Evolutionary conservation across 1,284 basidiomycete genomes (phyloP).

Genomic region (Schizophyllum commune): DNA sequence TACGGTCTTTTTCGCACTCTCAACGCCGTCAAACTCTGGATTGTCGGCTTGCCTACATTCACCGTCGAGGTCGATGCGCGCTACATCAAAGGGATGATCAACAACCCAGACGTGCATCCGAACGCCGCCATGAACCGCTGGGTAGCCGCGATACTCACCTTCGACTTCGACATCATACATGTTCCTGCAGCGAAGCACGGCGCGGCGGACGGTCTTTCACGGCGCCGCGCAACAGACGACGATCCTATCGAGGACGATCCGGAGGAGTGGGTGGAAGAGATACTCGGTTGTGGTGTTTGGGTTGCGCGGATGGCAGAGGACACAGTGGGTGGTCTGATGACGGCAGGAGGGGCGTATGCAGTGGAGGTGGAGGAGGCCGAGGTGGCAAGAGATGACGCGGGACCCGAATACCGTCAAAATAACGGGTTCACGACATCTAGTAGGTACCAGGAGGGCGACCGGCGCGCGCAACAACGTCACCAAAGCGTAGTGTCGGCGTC

Average conservation of each 20-base stretch:
- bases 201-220: conserved; percentile 6
- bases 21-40: conserved; percentile 5
- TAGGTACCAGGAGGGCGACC: no score
- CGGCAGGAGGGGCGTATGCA: no score
- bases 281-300: not conserved
- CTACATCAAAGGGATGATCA: conserved; percentile 8
- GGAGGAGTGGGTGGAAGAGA: conserved; percentile 8
- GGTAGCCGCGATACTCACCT: conserved; percentile 5
- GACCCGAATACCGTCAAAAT: no score
- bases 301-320: no score
- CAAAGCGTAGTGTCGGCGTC: no score
- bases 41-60: conserved; percentile 2
- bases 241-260: conserved; percentile 3
- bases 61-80: conserved; percentile 6
- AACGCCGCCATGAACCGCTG: conserved; percentile 7
- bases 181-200: conserved; percentile 2
- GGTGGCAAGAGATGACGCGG: no score
- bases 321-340: no score
- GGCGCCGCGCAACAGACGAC: conserved; percentile 1
- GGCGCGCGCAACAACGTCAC: no score
- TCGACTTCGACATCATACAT: conserved; percentile 7
- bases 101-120: conserved; percentile 7
- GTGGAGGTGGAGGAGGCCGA: no score
- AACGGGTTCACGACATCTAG: no score
- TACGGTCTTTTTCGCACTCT: conserved; percentile 16